phyloP scores from a whole-genome alignment of 371 early-diverging fungal species.

The Lichtheimia corymbifera region DNA sequence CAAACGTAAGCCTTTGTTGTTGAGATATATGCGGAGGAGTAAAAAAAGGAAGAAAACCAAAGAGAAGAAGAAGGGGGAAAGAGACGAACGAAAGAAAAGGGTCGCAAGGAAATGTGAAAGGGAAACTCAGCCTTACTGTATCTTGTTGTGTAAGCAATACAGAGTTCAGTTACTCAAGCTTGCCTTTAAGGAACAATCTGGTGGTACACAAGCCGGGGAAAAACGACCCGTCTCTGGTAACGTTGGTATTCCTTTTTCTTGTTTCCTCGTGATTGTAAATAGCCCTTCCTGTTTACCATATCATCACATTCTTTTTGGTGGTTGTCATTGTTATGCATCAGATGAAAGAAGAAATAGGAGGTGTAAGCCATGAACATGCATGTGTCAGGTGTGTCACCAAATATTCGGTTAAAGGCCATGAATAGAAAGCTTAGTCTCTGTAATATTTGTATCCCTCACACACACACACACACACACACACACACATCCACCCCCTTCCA shows the following conservation, averaged over 20 bases:
- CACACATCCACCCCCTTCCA: too few species aligned
- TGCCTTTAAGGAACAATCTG: constrained; percentile 1
- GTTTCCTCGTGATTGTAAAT: not conserved
- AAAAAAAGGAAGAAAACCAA: not conserved
- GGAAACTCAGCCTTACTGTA: constrained; percentile 7
- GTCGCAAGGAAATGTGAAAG: not conserved
- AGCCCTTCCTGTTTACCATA: not conserved
- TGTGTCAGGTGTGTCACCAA: too few species aligned
- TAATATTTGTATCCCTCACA: too few species aligned
- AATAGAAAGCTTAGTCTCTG: too few species aligned
- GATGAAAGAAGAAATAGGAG: too few species aligned
- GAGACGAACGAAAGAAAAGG: constrained; percentile 3
- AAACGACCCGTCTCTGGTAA: constrained; percentile 4
- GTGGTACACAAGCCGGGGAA: constrained; percentile 1
- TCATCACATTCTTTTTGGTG: too few species aligned
- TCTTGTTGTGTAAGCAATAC: not conserved
- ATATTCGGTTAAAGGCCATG: too few species aligned
- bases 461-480: too few species aligned
- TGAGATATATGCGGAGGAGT: not conserved
- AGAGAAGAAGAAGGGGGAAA: constrained; percentile 10
- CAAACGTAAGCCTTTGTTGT: not conserved
- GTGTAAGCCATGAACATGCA: too few species aligned
- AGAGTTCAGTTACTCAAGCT: not conserved
- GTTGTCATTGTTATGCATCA: too few species aligned
- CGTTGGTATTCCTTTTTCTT: constrained; percentile 1